phyloP scores from a whole-genome alignment of 345 rosid genomes.

The Lepidium sativum region DNA sequence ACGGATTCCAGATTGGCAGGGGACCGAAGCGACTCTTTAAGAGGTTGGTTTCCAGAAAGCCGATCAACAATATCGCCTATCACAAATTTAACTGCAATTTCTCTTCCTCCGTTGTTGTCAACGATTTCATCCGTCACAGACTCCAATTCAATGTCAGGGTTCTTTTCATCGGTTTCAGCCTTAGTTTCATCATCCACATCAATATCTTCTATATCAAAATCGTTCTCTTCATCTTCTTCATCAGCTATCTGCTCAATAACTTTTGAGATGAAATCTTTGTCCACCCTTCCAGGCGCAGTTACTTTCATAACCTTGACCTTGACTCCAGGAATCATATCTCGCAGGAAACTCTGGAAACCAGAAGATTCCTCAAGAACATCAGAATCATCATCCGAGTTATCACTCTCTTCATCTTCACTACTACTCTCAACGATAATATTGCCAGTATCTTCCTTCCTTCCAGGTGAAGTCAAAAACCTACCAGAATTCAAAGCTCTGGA shows the following conservation, averaged over 20 bases:
- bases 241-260: conserved; percentile 76
- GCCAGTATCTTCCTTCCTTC: conserved; percentile 45
- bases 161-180: conserved; percentile 49
- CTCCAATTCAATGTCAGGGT: conserved; percentile 45
- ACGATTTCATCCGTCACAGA: conserved; percentile 32
- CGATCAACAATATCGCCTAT: conserved; percentile 62
- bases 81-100: conserved; percentile 71
- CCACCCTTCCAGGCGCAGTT: conserved; percentile 61
- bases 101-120: conserved; percentile 49
- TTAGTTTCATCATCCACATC: conserved; percentile 53
- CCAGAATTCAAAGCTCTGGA: conserved; percentile 34
- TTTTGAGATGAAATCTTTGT: conserved; percentile 77
- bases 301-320: conserved; percentile 86
- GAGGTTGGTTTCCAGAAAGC: conserved; percentile 41
- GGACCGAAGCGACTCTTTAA: conserved; percentile 50
- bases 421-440: conserved; percentile 41
- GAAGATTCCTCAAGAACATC: conserved; percentile 63
- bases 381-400: conserved; percentile 56
- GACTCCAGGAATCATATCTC: conserved; percentile 83
- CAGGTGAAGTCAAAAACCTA: conserved; percentile 36
- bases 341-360: conserved; percentile 63
- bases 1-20: conserved; percentile 70
- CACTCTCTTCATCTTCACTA: conserved; percentile 57
- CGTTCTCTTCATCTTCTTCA: conserved; percentile 66
- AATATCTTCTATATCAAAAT: conserved; percentile 39